Evolutionary conservation across 441 rosid genomes (phyloP), one percentile per base, ranked within the genome.

Genomic region (Adansonia rubrostipa): DNA sequence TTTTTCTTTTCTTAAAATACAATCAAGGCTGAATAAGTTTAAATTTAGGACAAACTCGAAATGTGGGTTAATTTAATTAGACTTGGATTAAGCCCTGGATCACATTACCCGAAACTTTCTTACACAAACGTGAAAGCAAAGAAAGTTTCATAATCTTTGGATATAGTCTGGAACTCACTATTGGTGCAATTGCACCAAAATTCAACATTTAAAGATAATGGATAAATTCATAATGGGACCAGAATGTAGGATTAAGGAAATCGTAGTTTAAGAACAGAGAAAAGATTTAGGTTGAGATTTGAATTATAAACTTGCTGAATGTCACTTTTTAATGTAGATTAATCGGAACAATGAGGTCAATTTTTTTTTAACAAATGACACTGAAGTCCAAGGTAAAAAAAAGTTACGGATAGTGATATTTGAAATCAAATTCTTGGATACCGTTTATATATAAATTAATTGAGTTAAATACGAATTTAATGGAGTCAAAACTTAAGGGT

Each of bases 221-320:
- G 65, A 33, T 7, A 73, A 61, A 60, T 60, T 63, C 68, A 45
- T 20, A 45, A 61, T 74, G 77, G 57, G 42, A 48, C 77, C 68
- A 74, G 28, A 28, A 51, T 51, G 15, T n/a, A 1, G 20, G 8
- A 13, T 19, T 8, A 15, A 28, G 33, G 33, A 28, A 28, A 28
- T 28, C 33, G 2, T 28, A 28, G 33, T 28, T 28, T 28, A 28
- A 28, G 33, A 28, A 28, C 33, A 28, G 33, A 3, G 33, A 28
- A 28, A 28, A 28, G 33, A 28, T 28, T 28, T 1, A 28, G 33
- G 2, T 1, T 28, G 33, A 28, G 33, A 28, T 28, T 28, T 28
- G 33, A 28, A 28, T 28, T 28, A 28, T 28, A 28, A 28, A 28
- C 33, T 28, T 70, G 6, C 4, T 4, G 53, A n/a, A 54, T 15